Evolutionary conservation across 352 stramenopile species (phyloP).

Genomic region (Phytopythium delawarense): DNA sequence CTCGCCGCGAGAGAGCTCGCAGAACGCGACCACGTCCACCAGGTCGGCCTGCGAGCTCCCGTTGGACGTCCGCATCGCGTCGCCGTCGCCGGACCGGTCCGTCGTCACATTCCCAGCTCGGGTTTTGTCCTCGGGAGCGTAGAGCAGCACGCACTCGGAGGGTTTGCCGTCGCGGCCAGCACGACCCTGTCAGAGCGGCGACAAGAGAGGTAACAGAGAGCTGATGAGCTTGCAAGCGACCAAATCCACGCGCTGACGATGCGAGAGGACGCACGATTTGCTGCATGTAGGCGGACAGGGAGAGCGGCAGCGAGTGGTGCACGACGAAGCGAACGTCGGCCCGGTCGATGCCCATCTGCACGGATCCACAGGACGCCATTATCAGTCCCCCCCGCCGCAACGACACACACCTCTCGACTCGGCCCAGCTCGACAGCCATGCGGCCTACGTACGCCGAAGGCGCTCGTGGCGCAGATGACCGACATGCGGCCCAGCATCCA

Average conservation of each 20-base stretch:
- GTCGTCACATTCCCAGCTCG: conserved; percentile 42
- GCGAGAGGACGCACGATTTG: conserved; percentile 49
- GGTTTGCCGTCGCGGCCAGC: conserved; percentile 57
- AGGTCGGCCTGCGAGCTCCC: conserved; percentile 40
- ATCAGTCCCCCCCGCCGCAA: background rate
- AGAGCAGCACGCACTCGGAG: conserved; percentile 55
- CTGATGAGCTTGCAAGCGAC: background rate
- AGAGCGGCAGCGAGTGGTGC: conserved; percentile 66
- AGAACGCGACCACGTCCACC: conserved; percentile 52
- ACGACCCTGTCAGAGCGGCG: conserved; percentile 35
- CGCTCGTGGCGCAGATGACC: conserved; percentile 73
- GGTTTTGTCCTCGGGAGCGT: conserved; percentile 49
- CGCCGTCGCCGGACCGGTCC: conserved; percentile 28
- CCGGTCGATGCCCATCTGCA: conserved; percentile 79
- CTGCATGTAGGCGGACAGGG: conserved; percentile 64
- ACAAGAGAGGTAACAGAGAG: background rate
- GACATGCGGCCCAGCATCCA: conserved; percentile 75
- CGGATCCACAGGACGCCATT: background rate
- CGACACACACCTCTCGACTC: background rate
- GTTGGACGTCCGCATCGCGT: conserved; percentile 18
- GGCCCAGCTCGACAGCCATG: background rate
- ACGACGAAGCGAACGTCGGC: conserved; percentile 73
- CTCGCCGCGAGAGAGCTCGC: conserved; percentile 28
- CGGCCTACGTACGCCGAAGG: conserved; percentile 51
- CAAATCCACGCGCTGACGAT: background rate